Evolutionary conservation across 1,139 yeast genomes (phyloP).

Genomic region (Yamadazyma spencermartinsiae): DNA sequence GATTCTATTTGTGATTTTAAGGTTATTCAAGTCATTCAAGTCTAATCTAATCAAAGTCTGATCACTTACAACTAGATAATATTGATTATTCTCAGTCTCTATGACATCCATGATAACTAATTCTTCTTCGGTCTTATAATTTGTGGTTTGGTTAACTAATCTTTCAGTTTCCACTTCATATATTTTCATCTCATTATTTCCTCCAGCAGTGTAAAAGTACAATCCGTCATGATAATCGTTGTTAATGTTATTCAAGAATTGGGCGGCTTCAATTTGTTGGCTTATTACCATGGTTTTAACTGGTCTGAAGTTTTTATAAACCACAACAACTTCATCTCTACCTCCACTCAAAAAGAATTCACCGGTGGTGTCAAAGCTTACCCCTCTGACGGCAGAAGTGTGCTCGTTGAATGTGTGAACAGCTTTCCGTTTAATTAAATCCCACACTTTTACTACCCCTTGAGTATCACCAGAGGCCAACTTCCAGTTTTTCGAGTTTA

Average conservation of each 20-base stretch:
- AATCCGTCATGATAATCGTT: slow-evolving; percentile 17
- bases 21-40: slow-evolving; percentile 21
- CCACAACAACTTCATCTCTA: slow-evolving; percentile 75
- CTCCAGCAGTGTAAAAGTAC: slow-evolving; percentile 77
- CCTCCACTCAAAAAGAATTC: slow-evolving; percentile 75
- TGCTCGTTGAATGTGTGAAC: slow-evolving; percentile 69
- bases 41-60: slow-evolving; percentile 71
- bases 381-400: slow-evolving; percentile 81
- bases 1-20: slow-evolving; percentile 51
- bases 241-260: slow-evolving; percentile 49
- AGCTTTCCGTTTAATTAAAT: slow-evolving; percentile 76
- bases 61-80: slow-evolving; percentile 66
- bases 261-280: slow-evolving; percentile 81
- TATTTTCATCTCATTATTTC: slow-evolving; percentile 61
- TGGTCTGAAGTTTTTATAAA: slow-evolving; percentile 61
- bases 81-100: slow-evolving; percentile 22
- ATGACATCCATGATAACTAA: slow-evolving; percentile 63
- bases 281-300: slow-evolving; percentile 68
- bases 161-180: slow-evolving; percentile 51
- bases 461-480: slow-evolving; percentile 86
- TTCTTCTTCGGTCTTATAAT: slow-evolving; percentile 62
- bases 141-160: slow-evolving; percentile 45
- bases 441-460: slow-evolving; percentile 90
- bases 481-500: slow-evolving; percentile 71
- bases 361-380: slow-evolving; percentile 61